Base-by-base conservation (phyloP, 805 yeast species). In the Yamadazyma takamatsuzukensis region DNA sequence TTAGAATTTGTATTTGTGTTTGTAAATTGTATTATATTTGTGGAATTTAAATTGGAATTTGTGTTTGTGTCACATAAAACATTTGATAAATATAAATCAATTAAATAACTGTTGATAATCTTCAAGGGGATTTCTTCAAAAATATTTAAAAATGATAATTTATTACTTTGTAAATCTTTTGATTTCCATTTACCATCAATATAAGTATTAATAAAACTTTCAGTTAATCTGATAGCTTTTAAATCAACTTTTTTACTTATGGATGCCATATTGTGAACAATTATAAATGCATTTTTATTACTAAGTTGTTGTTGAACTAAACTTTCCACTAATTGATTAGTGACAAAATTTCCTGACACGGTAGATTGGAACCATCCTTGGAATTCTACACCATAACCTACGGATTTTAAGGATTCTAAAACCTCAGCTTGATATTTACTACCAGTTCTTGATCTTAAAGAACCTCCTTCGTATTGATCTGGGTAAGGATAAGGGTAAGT, bases 361-460 rank as follows among this genome's bases (percentile, higher is more conserved):
- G 87, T 70, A 27, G 82, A 69, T 52, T 84, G 76, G 62, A 83
- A 86, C 87, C 89, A 86, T 21, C 96, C 96, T 42, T 80, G 74
- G 39, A 80, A 70, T 51, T 79, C 83, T 26, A 77, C 68, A 28
- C 88, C 89, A 39, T 75, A 68, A 30, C 81, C 80, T 40, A 78
- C 74, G 4, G 37, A 21, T 48, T 69, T 74, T 42, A 85, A 71
- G 39, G 76, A 73, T 26, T 75, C 72, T 44, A 81, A 65, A 49
- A 83, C 67, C 29, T 81, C 87, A 32, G 72, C 73, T 54, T 82
- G 88, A 62, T 78, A 87, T 53, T 72, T 75, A 37, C 65, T 63
- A 38, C 86, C 84, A 44, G 78, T 68, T 50, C 76, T 72, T 34
- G 79, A 67, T 35, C 75, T 67, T 52, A 74, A 74, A 18, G 85